A percentile compares a stretch with the other conserved stretches of the same genome.
Conservation (phyloP, 176 grass and related monocot species). For the Zoysia pacifica region DNA sequence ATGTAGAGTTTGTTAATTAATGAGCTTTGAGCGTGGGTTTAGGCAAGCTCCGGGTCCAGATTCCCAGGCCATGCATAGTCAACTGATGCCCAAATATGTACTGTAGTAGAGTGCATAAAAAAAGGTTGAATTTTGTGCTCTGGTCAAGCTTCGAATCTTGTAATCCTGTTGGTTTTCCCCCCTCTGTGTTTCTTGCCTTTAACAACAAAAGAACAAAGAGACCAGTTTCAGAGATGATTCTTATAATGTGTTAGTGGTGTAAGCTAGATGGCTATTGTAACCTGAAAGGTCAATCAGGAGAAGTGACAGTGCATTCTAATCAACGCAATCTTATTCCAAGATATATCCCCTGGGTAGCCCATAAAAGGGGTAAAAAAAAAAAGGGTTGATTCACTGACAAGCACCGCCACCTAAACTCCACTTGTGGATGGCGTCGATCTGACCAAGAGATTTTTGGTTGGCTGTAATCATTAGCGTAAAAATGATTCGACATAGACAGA, state of each 20-base stretch:
- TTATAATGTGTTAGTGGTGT: conserved; percentile 6
- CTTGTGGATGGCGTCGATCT: conserved; percentile 12
- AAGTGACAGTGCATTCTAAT: conserved; percentile 3
- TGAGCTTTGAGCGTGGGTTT: background rate
- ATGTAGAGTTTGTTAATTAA: too few relatives aligned
- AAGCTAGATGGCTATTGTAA: conserved; percentile 21
- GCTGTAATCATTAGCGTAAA: conserved; percentile 9
- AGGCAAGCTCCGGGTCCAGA: background rate
- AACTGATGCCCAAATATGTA: background rate
- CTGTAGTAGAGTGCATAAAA: background rate
- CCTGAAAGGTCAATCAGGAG: conserved; percentile 20
- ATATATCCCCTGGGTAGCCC: conserved; percentile 42
- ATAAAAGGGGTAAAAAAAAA: background rate
- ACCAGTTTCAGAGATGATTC: background rate
- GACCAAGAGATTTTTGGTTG: background rate
- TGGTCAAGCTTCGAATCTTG: background rate
- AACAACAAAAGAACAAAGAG: background rate
- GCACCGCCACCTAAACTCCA: conserved; percentile 15
- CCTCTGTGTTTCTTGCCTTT: background rate
- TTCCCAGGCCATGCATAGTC: background rate
- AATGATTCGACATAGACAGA: background rate
- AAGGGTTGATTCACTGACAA: conserved; percentile 29
- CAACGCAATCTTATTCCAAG: conserved; percentile 30
- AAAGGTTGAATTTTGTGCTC: background rate
- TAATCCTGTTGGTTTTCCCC: background rate